A percentile compares a stretch with the other conserved stretches of the same genome.
Evolutionary conservation across 306 rosid species (phyloP).

Genomic region (Glycine latifolia): DNA sequence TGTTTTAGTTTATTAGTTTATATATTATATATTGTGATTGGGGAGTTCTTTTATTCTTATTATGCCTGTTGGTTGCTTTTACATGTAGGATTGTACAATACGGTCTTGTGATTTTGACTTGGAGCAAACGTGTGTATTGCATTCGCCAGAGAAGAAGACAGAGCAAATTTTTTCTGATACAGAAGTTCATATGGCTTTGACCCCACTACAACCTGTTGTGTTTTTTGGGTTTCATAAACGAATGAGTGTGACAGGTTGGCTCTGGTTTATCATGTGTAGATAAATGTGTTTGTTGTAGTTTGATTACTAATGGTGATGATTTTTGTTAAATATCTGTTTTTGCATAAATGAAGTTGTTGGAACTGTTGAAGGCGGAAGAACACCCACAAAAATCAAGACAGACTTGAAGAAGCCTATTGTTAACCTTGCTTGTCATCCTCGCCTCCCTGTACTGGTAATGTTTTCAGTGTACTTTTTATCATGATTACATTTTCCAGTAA

Average conservation of each 20-base stretch:
- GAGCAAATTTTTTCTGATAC: conserved; percentile 86
- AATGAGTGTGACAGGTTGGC: conserved; percentile 93
- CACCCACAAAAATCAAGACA: conserved; percentile 89
- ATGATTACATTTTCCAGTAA: conserved; percentile 35
- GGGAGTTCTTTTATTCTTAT: conserved; percentile 44
- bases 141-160: conserved; percentile 90
- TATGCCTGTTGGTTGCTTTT: conserved; percentile 25
- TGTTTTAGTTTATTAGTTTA: conserved; percentile 37
- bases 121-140: conserved; percentile 94
- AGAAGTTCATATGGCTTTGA: conserved; percentile 96
- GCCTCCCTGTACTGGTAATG: conserved; percentile 87
- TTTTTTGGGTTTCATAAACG: conserved; percentile 90
- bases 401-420: conserved; percentile 93
- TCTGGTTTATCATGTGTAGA: conserved; percentile 25
- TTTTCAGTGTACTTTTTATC: conserved; percentile 30
- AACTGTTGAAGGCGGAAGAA: conserved; percentile 92
- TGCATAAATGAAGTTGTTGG: conserved; percentile 84
- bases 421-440: conserved; percentile 98
- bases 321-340: conserved; percentile 45
- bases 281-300: conserved; percentile 31
- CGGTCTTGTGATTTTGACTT: conserved; percentile 96
- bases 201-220: conserved; percentile 94
- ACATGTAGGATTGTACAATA: conserved; percentile 90
- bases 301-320: conserved; percentile 27
- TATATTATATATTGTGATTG: conserved; percentile 10